Percentiles rank a stretch among this genome's conserved stretches.
phyloP scores from a whole-genome alignment of 192 early-diverging fungal genomes.

The Jimgerdemannia lactiflua region DNA sequence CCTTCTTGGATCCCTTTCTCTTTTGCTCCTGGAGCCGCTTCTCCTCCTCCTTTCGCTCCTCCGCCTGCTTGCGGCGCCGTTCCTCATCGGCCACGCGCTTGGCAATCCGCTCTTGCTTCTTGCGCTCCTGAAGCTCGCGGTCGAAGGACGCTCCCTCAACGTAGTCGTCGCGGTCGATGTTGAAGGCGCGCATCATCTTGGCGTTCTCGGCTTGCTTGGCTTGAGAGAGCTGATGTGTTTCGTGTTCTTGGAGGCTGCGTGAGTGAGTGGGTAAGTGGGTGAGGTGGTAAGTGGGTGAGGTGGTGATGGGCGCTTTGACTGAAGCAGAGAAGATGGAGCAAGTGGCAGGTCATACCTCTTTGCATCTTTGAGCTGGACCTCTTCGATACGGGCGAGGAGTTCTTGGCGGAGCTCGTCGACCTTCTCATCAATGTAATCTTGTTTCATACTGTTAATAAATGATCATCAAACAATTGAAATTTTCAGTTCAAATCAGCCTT shows the following conservation, averaged over 20 bases:
- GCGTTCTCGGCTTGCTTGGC: conserved; percentile 70
- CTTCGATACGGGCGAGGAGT: conserved; percentile 53
- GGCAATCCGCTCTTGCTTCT: conserved; percentile 31
- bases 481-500: background rate
- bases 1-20: conserved; percentile 8
- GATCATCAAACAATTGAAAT: background rate
- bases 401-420: conserved; percentile 57
- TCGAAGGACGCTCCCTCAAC: conserved; percentile 81
- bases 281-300: conserved; percentile 10
- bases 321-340: background rate
- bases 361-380: conserved; percentile 16
- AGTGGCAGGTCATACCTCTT: conserved; percentile 22
- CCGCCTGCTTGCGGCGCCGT: conserved; percentile 18
- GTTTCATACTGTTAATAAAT: conserved; percentile 37
- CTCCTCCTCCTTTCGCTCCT: conserved; percentile 4
- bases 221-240: conserved; percentile 69
- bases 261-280: conserved; percentile 6
- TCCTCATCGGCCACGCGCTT: conserved; percentile 34
- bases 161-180: conserved; percentile 57
- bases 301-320: background rate
- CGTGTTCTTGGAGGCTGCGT: conserved; percentile 50
- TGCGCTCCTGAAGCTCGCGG: conserved; percentile 58
- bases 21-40: conserved; percentile 4
- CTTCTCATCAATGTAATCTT: conserved; percentile 64
- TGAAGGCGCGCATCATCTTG: conserved; percentile 62